Evolutionary conservation across 208 protist genomes (phyloP).

Genomic region (Porcisia deanei): DNA sequence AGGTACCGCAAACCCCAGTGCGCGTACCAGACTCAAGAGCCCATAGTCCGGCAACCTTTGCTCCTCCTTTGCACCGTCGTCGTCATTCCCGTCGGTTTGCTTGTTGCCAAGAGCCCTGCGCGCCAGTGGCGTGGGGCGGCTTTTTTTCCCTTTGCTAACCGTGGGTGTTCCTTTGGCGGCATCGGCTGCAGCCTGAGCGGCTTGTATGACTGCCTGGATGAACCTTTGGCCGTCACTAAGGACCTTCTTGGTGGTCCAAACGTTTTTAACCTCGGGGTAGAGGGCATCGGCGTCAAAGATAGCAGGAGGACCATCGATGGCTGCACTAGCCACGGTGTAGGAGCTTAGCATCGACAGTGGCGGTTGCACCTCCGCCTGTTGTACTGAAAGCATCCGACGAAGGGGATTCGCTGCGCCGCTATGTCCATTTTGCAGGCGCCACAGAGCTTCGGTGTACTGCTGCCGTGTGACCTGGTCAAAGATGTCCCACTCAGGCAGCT

Average conservation of each 20-base stretch:
- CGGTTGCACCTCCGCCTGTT: not conserved
- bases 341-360: not conserved
- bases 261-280: conserved; percentile 19
- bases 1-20: conserved; percentile 23
- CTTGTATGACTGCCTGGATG: not conserved
- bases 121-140: not conserved
- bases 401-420: conserved; percentile 30
- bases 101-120: not conserved
- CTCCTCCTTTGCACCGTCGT: not conserved
- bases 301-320: not conserved
- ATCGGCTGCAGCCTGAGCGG: not conserved
- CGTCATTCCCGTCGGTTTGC: not conserved
- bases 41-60: conserved; percentile 21
- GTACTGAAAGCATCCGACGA: conserved; percentile 15
- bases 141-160: not conserved
- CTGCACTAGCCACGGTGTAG: not conserved
- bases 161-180: not conserved
- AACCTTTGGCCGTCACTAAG: not conserved
- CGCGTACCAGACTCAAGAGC: conserved; percentile 21
- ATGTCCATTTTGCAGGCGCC: conserved; percentile 17
- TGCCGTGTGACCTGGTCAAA: conserved; percentile 21
- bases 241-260: conserved; percentile 9
- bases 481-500: conserved; percentile 23
- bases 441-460: conserved; percentile 10
- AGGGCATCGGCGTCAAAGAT: not conserved